phyloP scores from a whole-genome alignment of 768 basidiomycete genomes.

The Agaricus blazei region DNA sequence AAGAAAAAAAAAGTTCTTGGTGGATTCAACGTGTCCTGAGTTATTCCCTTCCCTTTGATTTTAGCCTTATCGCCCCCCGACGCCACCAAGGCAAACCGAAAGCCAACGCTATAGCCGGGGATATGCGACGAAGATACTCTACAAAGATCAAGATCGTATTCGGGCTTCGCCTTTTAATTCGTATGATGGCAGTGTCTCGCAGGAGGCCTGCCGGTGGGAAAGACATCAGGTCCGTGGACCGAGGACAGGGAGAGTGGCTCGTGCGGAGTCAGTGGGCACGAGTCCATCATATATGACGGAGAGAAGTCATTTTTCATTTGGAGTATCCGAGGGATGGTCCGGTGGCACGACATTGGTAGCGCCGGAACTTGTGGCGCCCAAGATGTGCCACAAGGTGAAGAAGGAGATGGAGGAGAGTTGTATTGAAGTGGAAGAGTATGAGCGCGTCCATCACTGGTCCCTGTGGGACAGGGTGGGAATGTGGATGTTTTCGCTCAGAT shows the following conservation, averaged over 20 bases:
- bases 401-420: constrained; percentile 2
- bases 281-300: constrained; percentile 31
- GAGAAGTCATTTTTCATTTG: constrained; percentile 28
- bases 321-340: constrained; percentile 24
- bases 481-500: neutral
- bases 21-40: neutral
- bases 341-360: constrained; percentile 15
- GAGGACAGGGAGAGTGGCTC: neutral
- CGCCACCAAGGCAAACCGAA: constrained; percentile 43
- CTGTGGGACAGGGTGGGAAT: constrained; percentile 9
- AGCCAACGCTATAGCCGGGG: constrained; percentile 24
- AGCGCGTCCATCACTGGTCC: neutral
- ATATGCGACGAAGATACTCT: constrained; percentile 15
- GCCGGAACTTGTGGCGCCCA: constrained; percentile 19
- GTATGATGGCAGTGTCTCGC: neutral
- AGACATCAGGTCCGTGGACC: constrained; percentile 1
- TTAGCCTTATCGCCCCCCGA: constrained; percentile 52
- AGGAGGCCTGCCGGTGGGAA: neutral
- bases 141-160: constrained; percentile 12
- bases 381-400: neutral
- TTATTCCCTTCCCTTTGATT: neutral
- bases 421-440: neutral
- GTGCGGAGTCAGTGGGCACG: constrained; percentile 19
- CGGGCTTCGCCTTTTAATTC: neutral
- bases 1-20: neutral